Evolutionary conservation across 768 basidiomycete genomes (phyloP).

Genomic region (Clitopilus hobsonii): DNA sequence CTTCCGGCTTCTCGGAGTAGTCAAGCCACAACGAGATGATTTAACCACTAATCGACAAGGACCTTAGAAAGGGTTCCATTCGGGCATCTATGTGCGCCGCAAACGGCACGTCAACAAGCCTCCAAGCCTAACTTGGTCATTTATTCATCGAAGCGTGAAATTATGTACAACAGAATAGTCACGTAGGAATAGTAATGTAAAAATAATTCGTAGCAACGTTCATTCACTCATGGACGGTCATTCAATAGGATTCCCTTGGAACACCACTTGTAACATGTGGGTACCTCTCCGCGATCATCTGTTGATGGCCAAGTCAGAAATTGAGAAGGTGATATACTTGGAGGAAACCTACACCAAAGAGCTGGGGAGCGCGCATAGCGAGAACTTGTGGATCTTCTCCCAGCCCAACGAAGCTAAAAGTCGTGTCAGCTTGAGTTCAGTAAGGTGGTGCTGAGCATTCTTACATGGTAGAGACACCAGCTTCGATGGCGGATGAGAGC

Average conservation of each 20-base stretch:
- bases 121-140: not conserved
- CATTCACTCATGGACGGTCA: not conserved
- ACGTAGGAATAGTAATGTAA: not conserved
- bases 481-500: conserved; percentile 71
- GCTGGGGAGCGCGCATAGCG: conserved; percentile 63
- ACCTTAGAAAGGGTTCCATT: not conserved
- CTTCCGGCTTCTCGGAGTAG: conserved; percentile 8
- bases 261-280: conserved; percentile 69
- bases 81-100: not conserved
- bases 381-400: conserved; percentile 82
- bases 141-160: not conserved
- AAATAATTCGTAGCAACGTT: not conserved
- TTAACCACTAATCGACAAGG: conserved; percentile 10
- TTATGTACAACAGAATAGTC: not conserved
- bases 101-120: not conserved
- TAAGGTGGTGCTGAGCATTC: conserved; percentile 10
- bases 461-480: conserved; percentile 84
- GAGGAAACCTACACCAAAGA: conserved; percentile 50
- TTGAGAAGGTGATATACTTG: not conserved
- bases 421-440: not conserved
- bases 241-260: conserved; percentile 20
- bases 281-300: conserved; percentile 67
- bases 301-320: conserved; percentile 4
- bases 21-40: conserved; percentile 9
- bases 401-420: conserved; percentile 69